Base-by-base conservation (phyloP, 176 grass and related monocot species). In the Zoysia japonica region DNA sequence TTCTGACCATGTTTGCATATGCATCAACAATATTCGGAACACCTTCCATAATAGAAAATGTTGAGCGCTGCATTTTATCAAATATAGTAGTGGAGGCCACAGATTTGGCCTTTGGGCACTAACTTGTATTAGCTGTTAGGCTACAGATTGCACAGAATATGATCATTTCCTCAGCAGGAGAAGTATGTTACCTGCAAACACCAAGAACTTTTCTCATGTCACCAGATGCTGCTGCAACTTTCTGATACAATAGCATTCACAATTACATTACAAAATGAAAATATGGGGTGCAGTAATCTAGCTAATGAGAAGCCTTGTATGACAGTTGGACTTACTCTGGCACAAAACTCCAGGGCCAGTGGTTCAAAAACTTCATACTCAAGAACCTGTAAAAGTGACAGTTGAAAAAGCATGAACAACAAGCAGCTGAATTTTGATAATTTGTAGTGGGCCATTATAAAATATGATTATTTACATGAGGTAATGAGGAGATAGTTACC, bases 141-240 rank as follows among this genome's bases (percentile, higher is more conserved):
- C 14, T 28, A 40, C 37, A 15, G n/a, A 49, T 44, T 45, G 10
- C 49, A 61, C 36, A 69, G 55, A 79, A 81, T 7, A 20, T 65
- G 14, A 20, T n/a, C 41, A 51, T 67, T 70, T 19, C 9, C 17
- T 6, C 5, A 80, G 57, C 66, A 75, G 42, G n/a, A 84, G 12
- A 78, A 84, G 54, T 64, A 40, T 6, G 56, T 72, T 99, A 96
- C 96, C 90, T 93, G 84, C 96, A 99, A 78, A 96, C 79, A 64
- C 86, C 92, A 44, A 96, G 90, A 79, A 90, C 92, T 90, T 84
- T 96, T 83, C 96, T 93, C 90, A 99, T 96, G 88, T 99, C 96
- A 67, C 96, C 92, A 62, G 96, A 80, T 43, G 96, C 88, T 47
- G 92, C 96, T 55, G 92, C 90, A 6, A 99, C 88, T 89, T 93